Evolutionary conservation across 345 rosid genomes (phyloP), one percentile per base, ranked within the genome.

Genomic region (Brassica juncea): DNA sequence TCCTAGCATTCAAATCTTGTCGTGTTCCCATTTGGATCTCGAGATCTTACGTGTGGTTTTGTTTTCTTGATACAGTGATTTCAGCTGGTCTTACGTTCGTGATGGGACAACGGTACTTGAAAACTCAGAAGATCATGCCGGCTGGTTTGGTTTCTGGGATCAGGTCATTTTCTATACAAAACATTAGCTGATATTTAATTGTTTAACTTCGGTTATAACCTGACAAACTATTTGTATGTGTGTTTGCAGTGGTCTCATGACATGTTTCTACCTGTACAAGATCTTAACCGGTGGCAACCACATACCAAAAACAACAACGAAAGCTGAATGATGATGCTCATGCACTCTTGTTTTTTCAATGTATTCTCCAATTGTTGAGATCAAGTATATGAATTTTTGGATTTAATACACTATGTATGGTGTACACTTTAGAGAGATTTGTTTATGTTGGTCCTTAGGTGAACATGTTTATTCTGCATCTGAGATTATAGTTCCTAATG

Each of bases 211-310:
- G 42, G 42, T 15, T 54, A 15, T 54, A 16, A 16, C 8, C 60
- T 15, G 60, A 54, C 25, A 54, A 52, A 54, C 28, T 4, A 57
- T 19, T 0, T 57, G 11, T 57, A 4, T 57, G 11, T 57, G 61
- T 57, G 8, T 57, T 19, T 57, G 61, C 94, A 92, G 98, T 86
- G 92, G 86, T 82, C 84, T 94, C 31, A 92, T 94, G 99, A 86
- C 95, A 5, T 84, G 68, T 32, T 94, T 92, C 81, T 94, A 90
- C 72, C 76, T 91, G n/a, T 91, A 84, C 88, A 94, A 94, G 88
- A 72, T 91, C 44, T 88, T 86, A 0, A 90, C 90, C 0, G 98
- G 97, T 1, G 95, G 99, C 75, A 94, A 91, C 82, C 94, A 89
- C 80, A 79, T 91, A 75, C 86, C 61, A 57, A 28, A 28, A 28